Evolutionary conservation across 1,284 basidiomycete genomes (phyloP), one percentile per base, ranked within the genome.

Genomic region (Boletus sp.): DNA sequence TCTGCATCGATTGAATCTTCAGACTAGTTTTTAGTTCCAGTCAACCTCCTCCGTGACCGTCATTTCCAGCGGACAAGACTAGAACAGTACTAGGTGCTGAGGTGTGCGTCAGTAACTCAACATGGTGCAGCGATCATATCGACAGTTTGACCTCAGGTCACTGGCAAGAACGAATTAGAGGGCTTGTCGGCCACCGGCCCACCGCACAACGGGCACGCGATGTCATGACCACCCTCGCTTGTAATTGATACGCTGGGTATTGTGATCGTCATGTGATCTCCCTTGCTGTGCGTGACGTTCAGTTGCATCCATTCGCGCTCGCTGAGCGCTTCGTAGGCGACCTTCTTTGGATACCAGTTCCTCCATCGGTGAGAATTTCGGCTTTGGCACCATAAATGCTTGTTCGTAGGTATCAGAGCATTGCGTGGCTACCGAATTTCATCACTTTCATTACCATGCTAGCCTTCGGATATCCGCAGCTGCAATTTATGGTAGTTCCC

Each of bases 41-140:
- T n/a, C n/a, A n/a, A n/a, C n/a, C n/a, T n/a, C n/a, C n/a, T n/a
- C n/a, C n/a, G n/a, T n/a, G 79, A 0, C 92, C 94, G 53, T 96
- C 94, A 55, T 94, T 93, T 5, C 91, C 91, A 2, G 87, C 83
- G 0, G 90, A 92, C 1, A 91, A 90, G 13, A 97, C n/a, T n/a
- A n/a, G 73, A 3, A 94, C 80, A 9, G 93, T 95, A 3, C 93
- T 94, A n/a, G n/a, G n/a, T n/a, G n/a, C n/a, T n/a, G 17, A 60
- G 8, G 33, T 44, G 26, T 19, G 20, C 16, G 36, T 61, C 19
- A 58, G 48, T 23, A 46, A 41, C 17, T 29, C 29, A 13, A 12
- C 10, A 36, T 46, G 26, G 35, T 10, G 8, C n/a, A 42, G 44
- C 66, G 8, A 20, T 62, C 81, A 46, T 61, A 91, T 82, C n/a